Percentiles rank a stretch among this genome's conserved stretches.
Evolutionary conservation across 1,284 basidiomycete species (phyloP).

Genomic region (Cryptococcus sp.): DNA sequence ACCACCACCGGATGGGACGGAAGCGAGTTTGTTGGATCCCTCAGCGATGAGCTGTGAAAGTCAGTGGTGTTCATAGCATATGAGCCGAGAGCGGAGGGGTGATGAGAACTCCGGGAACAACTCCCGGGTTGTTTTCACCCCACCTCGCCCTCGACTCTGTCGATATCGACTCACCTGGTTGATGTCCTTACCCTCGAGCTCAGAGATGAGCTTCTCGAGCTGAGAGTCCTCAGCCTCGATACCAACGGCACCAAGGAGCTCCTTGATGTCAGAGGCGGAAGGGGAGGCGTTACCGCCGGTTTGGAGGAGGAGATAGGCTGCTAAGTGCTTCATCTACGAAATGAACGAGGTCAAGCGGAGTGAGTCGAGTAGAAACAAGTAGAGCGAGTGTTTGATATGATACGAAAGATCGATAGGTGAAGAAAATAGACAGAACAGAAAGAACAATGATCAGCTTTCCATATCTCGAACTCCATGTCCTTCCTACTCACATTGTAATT

Average conservation of each 20-base stretch:
- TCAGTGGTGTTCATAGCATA: not conserved
- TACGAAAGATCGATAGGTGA: not conserved
- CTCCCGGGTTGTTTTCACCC: not conserved
- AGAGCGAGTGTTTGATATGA: not conserved
- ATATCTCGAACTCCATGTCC: not conserved
- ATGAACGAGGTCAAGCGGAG: not conserved
- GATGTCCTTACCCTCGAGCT: conserved; percentile 90
- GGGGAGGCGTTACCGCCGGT: conserved; percentile 88
- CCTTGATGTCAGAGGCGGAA: conserved; percentile 82
- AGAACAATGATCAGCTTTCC: not conserved
- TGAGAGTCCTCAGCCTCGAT: conserved; percentile 84
- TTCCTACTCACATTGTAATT: conserved; percentile 19
- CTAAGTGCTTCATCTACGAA: conserved; percentile 86
- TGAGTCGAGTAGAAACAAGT: not conserved
- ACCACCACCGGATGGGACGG: conserved; percentile 58
- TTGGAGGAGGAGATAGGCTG: conserved; percentile 96
- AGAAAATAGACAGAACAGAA: not conserved
- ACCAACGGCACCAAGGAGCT: conserved; percentile 79
- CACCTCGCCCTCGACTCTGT: no score
- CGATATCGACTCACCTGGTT: conserved; percentile 58
- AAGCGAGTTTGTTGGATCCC: conserved; percentile 88
- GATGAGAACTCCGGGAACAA: not conserved
- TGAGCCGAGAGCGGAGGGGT: no score
- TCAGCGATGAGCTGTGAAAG: conserved; percentile 76
- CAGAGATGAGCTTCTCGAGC: conserved; percentile 79